Conservation (phyloP, 2,329 filamentous ascomycete genomes). For the Periconia macrospinosa region DNA sequence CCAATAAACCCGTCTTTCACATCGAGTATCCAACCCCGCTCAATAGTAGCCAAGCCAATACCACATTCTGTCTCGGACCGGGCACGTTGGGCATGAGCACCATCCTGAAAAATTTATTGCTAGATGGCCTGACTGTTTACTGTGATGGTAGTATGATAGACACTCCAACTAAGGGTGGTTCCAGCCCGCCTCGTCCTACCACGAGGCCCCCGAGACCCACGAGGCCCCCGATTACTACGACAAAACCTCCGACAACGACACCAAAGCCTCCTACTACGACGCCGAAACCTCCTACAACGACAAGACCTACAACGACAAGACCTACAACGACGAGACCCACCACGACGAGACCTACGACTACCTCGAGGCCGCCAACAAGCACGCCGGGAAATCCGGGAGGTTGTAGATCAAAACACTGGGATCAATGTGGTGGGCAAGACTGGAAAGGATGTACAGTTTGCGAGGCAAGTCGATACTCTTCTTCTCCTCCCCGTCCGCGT, state of each 20-base stretch:
- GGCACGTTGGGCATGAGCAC: conserved; percentile 60
- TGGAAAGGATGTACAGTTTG: conserved; percentile 35
- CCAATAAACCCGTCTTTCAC: conserved; percentile 36
- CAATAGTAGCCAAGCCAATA: conserved; percentile 35
- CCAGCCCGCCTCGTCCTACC: conserved; percentile 14
- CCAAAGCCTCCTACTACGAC: conserved; percentile 4
- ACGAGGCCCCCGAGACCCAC: conserved; percentile 4
- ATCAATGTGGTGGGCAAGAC: conserved; percentile 32
- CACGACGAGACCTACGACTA: conserved; percentile 11
- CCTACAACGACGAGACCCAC: conserved; percentile 1
- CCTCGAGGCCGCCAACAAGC: conserved; percentile 21
- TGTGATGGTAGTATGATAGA: conserved; percentile 46
- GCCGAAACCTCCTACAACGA: conserved; percentile 1
- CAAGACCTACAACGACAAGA: conserved; percentile 14
- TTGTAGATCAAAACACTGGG: conserved; percentile 32
- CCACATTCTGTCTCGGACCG: conserved; percentile 52
- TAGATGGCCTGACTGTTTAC: conserved; percentile 62
- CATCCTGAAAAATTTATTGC: conserved; percentile 63
- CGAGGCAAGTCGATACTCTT: conserved; percentile 20
- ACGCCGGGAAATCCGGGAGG: conserved; percentile 21
- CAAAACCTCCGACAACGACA: neutral
- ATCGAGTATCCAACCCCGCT: conserved; percentile 41
- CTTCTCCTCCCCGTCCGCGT: no score
- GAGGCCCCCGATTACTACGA: conserved; percentile 2
- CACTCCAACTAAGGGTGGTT: conserved; percentile 30